phyloP scores from a whole-genome alignment of 805 yeast genomes.

The Priceomyces medius region DNA sequence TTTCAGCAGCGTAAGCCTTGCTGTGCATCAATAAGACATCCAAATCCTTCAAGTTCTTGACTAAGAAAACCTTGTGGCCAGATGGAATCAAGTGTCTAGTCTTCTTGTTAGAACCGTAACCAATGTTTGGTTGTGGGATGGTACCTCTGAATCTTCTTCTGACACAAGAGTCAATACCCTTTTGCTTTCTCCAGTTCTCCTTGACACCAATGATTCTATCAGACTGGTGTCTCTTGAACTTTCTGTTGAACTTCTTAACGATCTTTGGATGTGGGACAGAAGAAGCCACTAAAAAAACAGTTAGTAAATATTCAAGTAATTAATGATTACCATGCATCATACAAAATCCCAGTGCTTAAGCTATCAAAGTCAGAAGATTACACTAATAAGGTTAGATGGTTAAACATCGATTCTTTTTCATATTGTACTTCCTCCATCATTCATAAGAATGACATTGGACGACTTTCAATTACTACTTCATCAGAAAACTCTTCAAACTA shows the following conservation, averaged over 20 bases:
- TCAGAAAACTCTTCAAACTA: no score
- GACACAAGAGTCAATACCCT: constrained; percentile 99
- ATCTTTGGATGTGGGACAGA: constrained; percentile 98
- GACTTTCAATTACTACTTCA: no score
- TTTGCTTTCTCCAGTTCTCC: constrained; percentile 99
- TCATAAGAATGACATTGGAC: no score
- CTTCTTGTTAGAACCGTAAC: constrained; percentile 99
- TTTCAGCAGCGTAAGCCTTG: constrained; percentile 99
- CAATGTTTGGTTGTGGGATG: constrained; percentile 98
- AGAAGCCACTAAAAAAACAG: constrained; percentile 72
- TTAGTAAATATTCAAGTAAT: constrained; percentile 20
- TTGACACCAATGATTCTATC: constrained; percentile 98
- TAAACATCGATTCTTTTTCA: no score
- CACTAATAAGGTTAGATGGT: no score
- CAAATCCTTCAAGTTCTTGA: constrained; percentile 88
- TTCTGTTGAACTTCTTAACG: constrained; percentile 98
- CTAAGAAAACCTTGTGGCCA: constrained; percentile 97
- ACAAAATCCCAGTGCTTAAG: no score
- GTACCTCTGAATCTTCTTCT: constrained; percentile 99
- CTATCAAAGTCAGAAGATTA: no score
- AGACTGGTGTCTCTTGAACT: constrained; percentile 99
- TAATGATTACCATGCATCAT: no score
- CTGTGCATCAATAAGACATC: constrained; percentile 96
- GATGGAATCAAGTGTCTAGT: constrained; percentile 94
- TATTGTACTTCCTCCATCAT: no score